These are phyloP conservation scores for Pseudogymnoascus sp. DNA, from an alignment of 2,329 filamentous ascomycete species.

Conservation along the genomic window DNA sequence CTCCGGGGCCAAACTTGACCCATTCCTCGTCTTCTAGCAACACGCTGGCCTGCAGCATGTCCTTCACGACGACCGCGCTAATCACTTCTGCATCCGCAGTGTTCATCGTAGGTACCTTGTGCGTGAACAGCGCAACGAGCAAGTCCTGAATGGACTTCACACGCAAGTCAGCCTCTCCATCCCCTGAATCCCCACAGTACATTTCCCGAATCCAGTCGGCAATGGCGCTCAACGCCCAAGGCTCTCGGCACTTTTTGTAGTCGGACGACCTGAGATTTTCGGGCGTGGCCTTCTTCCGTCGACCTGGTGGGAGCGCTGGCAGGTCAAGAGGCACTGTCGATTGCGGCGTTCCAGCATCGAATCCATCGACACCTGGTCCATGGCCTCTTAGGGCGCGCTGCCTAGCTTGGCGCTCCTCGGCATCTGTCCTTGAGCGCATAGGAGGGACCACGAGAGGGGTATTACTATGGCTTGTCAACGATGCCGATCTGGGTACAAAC, in stretches of 20 bases:
- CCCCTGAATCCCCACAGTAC: constrained; percentile 44
- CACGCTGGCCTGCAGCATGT: constrained; percentile 71
- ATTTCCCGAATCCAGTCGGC: constrained; percentile 79
- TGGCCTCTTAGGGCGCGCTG: constrained; percentile 38
- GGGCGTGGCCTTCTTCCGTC: constrained; percentile 76
- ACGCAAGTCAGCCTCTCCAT: constrained; percentile 82
- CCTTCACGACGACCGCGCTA: constrained; percentile 64
- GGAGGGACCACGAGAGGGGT: constrained; percentile 72
- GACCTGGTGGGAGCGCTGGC: constrained; percentile 70
- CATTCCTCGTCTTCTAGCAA: constrained; percentile 89
- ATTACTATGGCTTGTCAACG: constrained; percentile 71
- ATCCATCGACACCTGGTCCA: constrained; percentile 46
- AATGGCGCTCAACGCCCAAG: constrained; percentile 88
- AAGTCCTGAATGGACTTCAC: constrained; percentile 80
- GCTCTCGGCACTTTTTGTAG: constrained; percentile 76
- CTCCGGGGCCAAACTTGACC: constrained; percentile 80
- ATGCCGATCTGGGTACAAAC: constrained; percentile 64
- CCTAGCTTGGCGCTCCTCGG: constrained; percentile 57
- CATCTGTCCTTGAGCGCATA: constrained; percentile 88
- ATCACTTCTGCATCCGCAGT: constrained; percentile 90
- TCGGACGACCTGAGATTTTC: constrained; percentile 73
- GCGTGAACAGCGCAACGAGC: constrained; percentile 78
- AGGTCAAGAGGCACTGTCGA: constrained; percentile 64
- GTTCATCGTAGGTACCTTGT: constrained; percentile 97
- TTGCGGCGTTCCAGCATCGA: constrained; percentile 44